These are phyloP conservation scores for Globisporangium spinosum DNA, from an alignment of 352 stramenopile species.

Conservation along the genomic window DNA sequence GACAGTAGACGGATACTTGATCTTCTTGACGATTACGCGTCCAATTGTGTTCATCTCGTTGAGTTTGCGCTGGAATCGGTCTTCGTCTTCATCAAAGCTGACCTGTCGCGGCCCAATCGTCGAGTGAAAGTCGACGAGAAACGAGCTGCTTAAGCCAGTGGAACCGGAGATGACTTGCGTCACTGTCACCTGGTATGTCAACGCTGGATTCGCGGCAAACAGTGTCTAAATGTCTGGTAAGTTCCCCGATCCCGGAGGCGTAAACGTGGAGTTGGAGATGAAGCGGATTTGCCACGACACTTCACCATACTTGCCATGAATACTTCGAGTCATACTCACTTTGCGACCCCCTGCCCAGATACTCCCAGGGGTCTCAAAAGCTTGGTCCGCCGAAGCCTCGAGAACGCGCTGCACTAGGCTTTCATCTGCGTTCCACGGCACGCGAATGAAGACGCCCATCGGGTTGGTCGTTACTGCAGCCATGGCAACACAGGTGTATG, in stretches of 20 bases:
- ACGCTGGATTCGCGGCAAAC: slow-evolving; percentile 27
- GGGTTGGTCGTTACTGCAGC: slow-evolving; percentile 16
- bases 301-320: slow-evolving; percentile 94
- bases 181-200: slow-evolving; percentile 55
- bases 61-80: slow-evolving; percentile 88
- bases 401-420: slow-evolving; percentile 45
- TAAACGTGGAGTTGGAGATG: slow-evolving; percentile 88
- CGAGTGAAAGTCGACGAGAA: slow-evolving; percentile 89
- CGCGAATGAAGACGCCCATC: slow-evolving; percentile 26
- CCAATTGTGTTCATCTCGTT: slow-evolving; percentile 95
- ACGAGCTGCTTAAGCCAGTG: slow-evolving; percentile 83
- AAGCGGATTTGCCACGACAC: slow-evolving; percentile 94
- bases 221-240: slow-evolving; percentile 57
- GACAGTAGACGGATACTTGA: slow-evolving; percentile 80
- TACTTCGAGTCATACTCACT: slow-evolving; percentile 83
- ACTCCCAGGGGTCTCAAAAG: slow-evolving; percentile 23
- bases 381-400: slow-evolving; percentile 46
- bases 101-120: slow-evolving; percentile 72
- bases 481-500: slow-evolving; percentile 28
- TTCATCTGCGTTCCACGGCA: slow-evolving; percentile 73
- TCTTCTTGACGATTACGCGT: slow-evolving; percentile 85
- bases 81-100: slow-evolving; percentile 83
- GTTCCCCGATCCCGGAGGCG: slow-evolving; percentile 90
- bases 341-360: slow-evolving; percentile 52
- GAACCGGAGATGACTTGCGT: slow-evolving; percentile 88